Evolutionary conservation across 208 protist genomes (phyloP).

Genomic region (Naegleria fowleri): DNA sequence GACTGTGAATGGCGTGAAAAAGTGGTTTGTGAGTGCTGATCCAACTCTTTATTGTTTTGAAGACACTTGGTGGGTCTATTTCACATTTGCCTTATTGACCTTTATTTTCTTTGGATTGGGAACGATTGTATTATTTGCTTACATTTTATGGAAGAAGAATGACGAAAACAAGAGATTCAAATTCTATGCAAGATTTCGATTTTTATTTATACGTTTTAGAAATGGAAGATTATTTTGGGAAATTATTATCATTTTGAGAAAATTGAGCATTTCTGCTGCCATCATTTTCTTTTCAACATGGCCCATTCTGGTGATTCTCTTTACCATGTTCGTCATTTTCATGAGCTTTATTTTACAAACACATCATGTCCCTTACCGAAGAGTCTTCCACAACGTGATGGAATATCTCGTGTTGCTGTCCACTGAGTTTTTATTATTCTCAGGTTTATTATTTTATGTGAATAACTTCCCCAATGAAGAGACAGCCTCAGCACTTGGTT

Average conservation of each 20-base stretch:
- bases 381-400: constrained; percentile 9
- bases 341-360: constrained; percentile 1
- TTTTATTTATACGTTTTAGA: constrained; percentile 12
- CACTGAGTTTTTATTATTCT: neutral
- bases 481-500: neutral
- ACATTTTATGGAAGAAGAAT: neutral
- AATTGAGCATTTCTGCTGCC: neutral
- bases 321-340: neutral
- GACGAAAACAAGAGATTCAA: neutral
- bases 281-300: neutral
- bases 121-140: neutral
- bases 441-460: neutral
- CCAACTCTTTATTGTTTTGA: neutral
- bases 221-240: constrained; percentile 16
- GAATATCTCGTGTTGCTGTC: neutral
- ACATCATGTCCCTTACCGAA: neutral
- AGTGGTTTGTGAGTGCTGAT: neutral
- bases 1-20: neutral
- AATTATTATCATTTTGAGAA: constrained; percentile 25
- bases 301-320: neutral
- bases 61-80: constrained; percentile 4
- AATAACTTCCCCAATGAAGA: neutral
- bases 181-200: neutral
- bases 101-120: constrained; percentile 5
- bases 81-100: neutral